phyloP scores from a whole-genome alignment of 495 filamentous ascomycete species.

The Penicillium lagena region DNA sequence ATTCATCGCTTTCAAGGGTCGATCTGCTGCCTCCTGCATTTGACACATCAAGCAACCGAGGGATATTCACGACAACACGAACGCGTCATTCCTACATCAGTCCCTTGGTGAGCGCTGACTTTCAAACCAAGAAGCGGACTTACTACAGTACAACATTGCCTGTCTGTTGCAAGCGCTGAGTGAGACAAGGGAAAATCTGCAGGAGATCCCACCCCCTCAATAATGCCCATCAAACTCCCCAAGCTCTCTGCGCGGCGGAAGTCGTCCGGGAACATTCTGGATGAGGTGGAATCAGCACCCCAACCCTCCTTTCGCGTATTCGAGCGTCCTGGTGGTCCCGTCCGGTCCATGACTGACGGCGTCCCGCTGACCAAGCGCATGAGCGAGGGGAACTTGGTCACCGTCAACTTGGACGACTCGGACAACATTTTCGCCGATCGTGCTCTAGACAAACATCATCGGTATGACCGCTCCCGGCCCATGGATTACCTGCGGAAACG shows the following conservation, averaged over 20 bases:
- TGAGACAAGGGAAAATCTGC: neutral
- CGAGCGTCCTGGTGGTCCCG: constrained; percentile 39
- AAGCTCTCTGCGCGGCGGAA: constrained; percentile 61
- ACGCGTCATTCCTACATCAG: too few species aligned
- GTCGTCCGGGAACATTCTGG: constrained; percentile 58
- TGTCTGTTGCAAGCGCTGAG: too few species aligned
- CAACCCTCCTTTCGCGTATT: constrained; percentile 55
- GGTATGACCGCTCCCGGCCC: constrained; percentile 28
- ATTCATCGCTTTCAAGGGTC: constrained; percentile 9
- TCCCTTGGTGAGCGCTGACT: too few species aligned
- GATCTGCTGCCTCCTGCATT: constrained; percentile 6
- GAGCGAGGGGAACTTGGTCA: constrained; percentile 30
- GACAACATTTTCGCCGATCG: constrained; percentile 37
- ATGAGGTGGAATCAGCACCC: constrained; percentile 44
- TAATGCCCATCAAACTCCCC: constrained; percentile 65
- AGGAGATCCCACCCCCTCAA: constrained; percentile 2
- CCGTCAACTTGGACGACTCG: constrained; percentile 48
- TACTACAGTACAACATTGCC: too few species aligned
- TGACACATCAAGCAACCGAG: constrained; percentile 16
- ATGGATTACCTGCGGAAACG: constrained; percentile 15
- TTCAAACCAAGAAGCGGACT: too few species aligned
- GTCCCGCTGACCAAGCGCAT: constrained; percentile 34
- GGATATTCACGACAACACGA: too few species aligned
- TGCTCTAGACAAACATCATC: constrained; percentile 26
- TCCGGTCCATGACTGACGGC: constrained; percentile 44